Conservation (phyloP, 441 rosid species). For the Aquilaria agallochum region DNA sequence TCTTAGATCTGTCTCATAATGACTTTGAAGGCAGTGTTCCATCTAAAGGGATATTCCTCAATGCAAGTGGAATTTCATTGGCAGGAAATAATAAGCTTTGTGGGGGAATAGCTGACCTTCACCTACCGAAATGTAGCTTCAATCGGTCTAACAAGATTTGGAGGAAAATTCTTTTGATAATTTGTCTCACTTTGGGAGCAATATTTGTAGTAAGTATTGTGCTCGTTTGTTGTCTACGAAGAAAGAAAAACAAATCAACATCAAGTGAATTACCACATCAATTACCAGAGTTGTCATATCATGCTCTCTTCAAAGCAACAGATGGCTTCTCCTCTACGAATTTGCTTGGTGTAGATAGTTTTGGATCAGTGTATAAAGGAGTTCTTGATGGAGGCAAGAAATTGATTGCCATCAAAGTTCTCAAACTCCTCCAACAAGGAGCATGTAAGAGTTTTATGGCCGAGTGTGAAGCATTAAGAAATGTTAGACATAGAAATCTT, state of each 20-base stretch:
- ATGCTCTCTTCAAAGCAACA: slow-evolving; percentile 1
- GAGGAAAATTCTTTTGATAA: not conserved
- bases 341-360: too few relatives aligned
- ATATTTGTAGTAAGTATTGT: not conserved
- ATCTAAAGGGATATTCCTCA: slow-evolving; percentile 13
- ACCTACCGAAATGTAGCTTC: slow-evolving; percentile 11
- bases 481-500: slow-evolving; percentile 4
- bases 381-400: too few relatives aligned
- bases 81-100: slow-evolving; percentile 22
- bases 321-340: not conserved
- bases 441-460: slow-evolving; percentile 1
- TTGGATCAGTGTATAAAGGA: too few relatives aligned
- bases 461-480: slow-evolving; percentile 14
- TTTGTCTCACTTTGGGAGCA: not conserved
- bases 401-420: too few relatives aligned
- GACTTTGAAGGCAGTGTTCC: slow-evolving; percentile 25
- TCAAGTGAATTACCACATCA: not conserved
- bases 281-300: not conserved
- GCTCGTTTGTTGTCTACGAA: too few relatives aligned
- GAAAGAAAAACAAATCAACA: not conserved
- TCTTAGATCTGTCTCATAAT: slow-evolving; percentile 21
- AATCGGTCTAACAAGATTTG: slow-evolving; percentile 2
- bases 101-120: slow-evolving; percentile 20
- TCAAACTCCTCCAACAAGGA: slow-evolving; percentile 15
- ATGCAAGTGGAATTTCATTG: slow-evolving; percentile 11